Evolutionary conservation across 2,329 filamentous ascomycete species (phyloP).

Genomic region (Coleophoma eucalyptorum): DNA sequence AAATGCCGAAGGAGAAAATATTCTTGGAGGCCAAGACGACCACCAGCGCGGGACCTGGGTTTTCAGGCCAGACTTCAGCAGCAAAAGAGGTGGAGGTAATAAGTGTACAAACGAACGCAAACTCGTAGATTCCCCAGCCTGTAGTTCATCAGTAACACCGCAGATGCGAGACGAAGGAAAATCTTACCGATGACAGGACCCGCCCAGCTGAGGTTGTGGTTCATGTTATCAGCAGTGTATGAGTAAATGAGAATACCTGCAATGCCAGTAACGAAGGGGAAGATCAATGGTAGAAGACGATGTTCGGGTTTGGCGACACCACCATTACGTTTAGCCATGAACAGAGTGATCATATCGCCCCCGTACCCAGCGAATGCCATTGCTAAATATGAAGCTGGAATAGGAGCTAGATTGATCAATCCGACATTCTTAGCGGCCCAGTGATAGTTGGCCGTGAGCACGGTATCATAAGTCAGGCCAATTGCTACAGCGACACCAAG

Average conservation of each 20-base stretch:
- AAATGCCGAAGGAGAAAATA: constrained; percentile 28
- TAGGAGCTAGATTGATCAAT: constrained; percentile 1
- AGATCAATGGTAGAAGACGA: constrained; percentile 27
- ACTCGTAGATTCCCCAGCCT: neutral
- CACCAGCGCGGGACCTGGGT: constrained; percentile 29
- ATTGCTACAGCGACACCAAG: constrained; percentile 34
- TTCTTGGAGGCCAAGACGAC: constrained; percentile 30
- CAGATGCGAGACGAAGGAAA: neutral
- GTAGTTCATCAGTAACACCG: neutral
- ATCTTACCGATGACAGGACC: neutral
- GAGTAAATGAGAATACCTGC: constrained; percentile 28
- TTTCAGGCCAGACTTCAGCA: constrained; percentile 20
- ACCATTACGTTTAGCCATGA: constrained; percentile 23
- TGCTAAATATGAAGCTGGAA: constrained; percentile 1
- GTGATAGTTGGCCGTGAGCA: constrained; percentile 29
- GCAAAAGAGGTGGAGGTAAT: neutral
- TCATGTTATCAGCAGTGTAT: constrained; percentile 20
- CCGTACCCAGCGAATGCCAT: constrained; percentile 10
- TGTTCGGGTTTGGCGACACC: constrained; percentile 32
- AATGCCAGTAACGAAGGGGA: constrained; percentile 26
- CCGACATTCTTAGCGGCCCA: constrained; percentile 22
- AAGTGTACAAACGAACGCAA: neutral
- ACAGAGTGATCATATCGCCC: constrained; percentile 2
- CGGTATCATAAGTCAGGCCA: constrained; percentile 32
- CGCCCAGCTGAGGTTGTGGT: neutral